Evolutionary conservation across 2,329 filamentous ascomycete species (phyloP), one percentile per base, ranked within the genome.

Genomic region (Exserohilum turcica): DNA sequence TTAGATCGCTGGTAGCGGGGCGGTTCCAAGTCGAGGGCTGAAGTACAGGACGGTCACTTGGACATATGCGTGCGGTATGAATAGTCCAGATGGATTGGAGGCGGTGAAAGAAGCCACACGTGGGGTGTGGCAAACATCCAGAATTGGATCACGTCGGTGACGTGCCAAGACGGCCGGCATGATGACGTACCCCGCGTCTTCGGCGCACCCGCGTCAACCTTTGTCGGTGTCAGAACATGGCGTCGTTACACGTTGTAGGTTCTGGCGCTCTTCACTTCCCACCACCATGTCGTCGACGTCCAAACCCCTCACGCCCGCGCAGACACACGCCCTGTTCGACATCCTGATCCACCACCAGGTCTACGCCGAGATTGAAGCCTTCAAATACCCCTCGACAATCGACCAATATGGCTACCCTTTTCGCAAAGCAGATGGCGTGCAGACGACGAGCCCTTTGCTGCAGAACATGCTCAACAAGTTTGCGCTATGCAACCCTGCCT

Each of bases 321-420:
- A 82, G 63, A 74, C 76, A 15, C 76, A 79, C 54, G 80, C 81
- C 38, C 75, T 84, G 37, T 79, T 83, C 65, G 81, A 84, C 63
- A 77, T 84, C 60, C 68, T 84, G 32, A 81, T 79, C 50, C 81
- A 83, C 66, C 75, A 80, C 69, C 78, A 82, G 62, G 78, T 80
- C 35, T 83, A 84, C 72, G 73, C 81, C 10, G 90, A 94, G 73
- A 89, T 91, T 56, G 82, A 88, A 67, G 82, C 81, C 56, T 91
- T 92, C 79, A 90, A 87, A 65, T 74, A 80, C 32, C 83, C 88
- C 0, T 76, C 79, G 2, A 83, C 86, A 24, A 87, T 92, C 54
- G 78, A 82, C 53, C 73, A 79, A 18, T 92, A 91, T 76, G 89
- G 90, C 12, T 85, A 83, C 57, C 90, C 90, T 0, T 92, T 92